A percentile compares a stretch with the other conserved stretches of the same genome.
phyloP scores from a whole-genome alignment of 2,329 filamentous ascomycete genomes.

The Bipolaris sorokiniana region DNA sequence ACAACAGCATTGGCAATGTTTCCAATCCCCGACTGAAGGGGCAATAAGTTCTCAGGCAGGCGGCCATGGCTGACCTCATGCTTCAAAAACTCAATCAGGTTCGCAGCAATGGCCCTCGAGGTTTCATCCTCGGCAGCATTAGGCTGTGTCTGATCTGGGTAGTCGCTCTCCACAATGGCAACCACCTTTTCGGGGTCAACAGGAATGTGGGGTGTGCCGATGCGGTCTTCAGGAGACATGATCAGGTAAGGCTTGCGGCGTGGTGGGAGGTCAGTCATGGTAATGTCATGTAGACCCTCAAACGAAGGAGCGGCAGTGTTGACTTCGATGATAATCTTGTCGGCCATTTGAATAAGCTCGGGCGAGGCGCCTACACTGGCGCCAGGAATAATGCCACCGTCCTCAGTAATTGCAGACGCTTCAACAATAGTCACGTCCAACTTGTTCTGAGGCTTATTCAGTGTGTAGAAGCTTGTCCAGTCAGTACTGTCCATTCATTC shows the following conservation, averaged over 20 bases:
- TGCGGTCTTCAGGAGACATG: conserved; percentile 84
- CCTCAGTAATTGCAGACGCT: conserved; percentile 84
- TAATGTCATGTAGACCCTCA: conserved; percentile 86
- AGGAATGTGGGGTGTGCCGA: conserved; percentile 81
- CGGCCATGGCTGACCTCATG: conserved; percentile 82
- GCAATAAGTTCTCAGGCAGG: conserved; percentile 76
- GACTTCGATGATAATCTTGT: conserved; percentile 92
- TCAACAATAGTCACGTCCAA: conserved; percentile 86
- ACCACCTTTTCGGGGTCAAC: conserved; percentile 85
- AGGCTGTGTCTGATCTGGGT: conserved; percentile 75
- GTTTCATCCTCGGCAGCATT: conserved; percentile 78
- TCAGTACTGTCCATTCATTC: conserved; percentile 10
- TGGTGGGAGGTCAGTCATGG: conserved; percentile 83
- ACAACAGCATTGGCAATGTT: conserved; percentile 94
- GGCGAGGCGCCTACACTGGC: conserved; percentile 85
- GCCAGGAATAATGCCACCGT: conserved; percentile 86
- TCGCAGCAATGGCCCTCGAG: conserved; percentile 74
- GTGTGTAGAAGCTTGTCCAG: conserved; percentile 73
- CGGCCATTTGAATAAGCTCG: conserved; percentile 86
- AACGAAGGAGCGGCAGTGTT: conserved; percentile 86
- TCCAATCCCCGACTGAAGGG: conserved; percentile 86
- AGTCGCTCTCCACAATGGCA: conserved; percentile 83
- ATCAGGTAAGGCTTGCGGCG: conserved; percentile 83
- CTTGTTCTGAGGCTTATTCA: conserved; percentile 73
- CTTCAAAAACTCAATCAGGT: conserved; percentile 85